Evolutionary conservation across 305 asterid species (phyloP).

Genomic region (Nicotiana rustica): DNA sequence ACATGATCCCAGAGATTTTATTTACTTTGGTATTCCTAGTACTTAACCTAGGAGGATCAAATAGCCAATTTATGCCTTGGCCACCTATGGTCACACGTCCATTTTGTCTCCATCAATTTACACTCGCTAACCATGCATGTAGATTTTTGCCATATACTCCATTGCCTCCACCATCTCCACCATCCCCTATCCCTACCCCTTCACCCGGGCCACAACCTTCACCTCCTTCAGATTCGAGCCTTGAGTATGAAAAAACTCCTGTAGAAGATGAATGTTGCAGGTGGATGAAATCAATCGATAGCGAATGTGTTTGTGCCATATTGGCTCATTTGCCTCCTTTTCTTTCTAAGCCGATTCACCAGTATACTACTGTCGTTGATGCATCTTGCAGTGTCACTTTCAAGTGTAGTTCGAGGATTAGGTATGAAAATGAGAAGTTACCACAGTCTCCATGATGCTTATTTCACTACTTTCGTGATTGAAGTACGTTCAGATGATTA

Average conservation of each 20-base stretch:
- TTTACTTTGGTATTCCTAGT: slow-evolving; percentile 45
- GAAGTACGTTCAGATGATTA: neutral
- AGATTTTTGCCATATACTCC: slow-evolving; percentile 52
- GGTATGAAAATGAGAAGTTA: neutral
- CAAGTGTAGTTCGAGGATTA: slow-evolving; percentile 48
- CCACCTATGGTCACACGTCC: slow-evolving; percentile 44
- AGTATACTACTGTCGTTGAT: slow-evolving; percentile 54
- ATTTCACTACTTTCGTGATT: neutral
- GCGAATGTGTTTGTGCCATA: slow-evolving; percentile 56
- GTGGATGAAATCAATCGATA: slow-evolving; percentile 56
- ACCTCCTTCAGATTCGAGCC: neutral
- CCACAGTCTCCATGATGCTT: neutral
- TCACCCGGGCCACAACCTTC: neutral
- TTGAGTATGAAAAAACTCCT: neutral
- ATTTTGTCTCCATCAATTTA: slow-evolving; percentile 56
- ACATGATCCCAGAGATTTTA: slow-evolving; percentile 37
- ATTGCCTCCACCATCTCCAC: slow-evolving; percentile 44
- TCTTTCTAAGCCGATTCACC: slow-evolving; percentile 61
- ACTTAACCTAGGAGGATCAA: slow-evolving; percentile 40
- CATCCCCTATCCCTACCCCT: slow-evolving; percentile 14
- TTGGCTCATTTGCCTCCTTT: slow-evolving; percentile 58
- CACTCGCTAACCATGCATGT: slow-evolving; percentile 64
- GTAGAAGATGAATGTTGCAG: slow-evolving; percentile 60
- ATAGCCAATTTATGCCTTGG: slow-evolving; percentile 42
- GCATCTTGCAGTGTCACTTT: slow-evolving; percentile 51